Base-by-base conservation (phyloP, 148 eudicot species). In the Nyssa sinensis region DNA sequence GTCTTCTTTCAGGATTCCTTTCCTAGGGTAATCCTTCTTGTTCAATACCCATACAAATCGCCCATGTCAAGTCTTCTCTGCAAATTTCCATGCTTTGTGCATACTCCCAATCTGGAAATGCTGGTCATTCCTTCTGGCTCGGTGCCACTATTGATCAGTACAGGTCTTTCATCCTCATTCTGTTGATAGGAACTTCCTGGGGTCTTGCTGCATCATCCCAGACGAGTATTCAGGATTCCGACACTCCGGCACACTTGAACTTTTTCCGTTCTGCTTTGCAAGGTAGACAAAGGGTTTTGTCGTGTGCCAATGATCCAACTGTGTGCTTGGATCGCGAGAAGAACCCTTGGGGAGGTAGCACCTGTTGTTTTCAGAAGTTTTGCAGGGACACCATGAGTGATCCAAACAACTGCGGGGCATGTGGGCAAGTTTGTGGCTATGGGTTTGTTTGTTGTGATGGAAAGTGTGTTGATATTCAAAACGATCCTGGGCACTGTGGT, bases 281-380 rank as follows among this genome's bases (percentile, higher is more conserved):
- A 27, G 82, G 75, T 28, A 70, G 78, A 31, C 77, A 79, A 27
- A 55, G 75, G 9, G 60, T 75, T 44, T 60, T 37, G 16, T 62
- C 72, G 75, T 79, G 82, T 58, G 67, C 55, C 24, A 59, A 53
- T 12, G 75, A 79, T 23, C 67, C 79, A 4, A 7, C 10, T 37
- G 49, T 75, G 62, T 79, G 75, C 74, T 30, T 58, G 72, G 78
- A 79, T 72, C 82, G 29, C 3, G 62, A 69, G 60, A 79, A 74
- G 65, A 79, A 74, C 58, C 82, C 82, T 0, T 74, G 74, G 74
- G 78, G 78, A 10, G 82, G 82, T 49, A 33, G 49, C 23, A 58
- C 69, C 11, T 79, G 82, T 57, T 79, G 82, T 57, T 79, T 69
- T 64, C 62, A 41, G 30, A 79, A 51, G 44, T 74, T 62, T 19